Evolutionary conservation across 2,329 filamentous ascomycete species (phyloP), one percentile per base, ranked within the genome.

Genomic region (Microascus cirrosus): DNA sequence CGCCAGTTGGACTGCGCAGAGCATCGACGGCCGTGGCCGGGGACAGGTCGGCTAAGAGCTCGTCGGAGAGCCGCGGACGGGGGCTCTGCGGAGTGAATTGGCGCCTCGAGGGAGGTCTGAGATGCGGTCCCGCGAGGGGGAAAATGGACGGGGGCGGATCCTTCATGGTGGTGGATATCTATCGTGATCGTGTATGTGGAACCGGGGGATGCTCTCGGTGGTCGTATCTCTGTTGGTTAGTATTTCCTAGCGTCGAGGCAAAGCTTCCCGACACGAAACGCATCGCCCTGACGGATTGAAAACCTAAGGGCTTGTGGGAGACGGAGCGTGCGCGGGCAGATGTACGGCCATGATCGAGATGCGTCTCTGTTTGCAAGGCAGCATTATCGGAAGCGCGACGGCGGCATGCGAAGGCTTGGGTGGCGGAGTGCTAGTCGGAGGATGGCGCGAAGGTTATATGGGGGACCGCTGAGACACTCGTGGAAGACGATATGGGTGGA

Each of bases 21-120:
- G 83, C 79, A 60, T 84, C 78, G 60, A 87, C 73, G 28, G 80
- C 84, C 32, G 78, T 77, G 42, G 79, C 73, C 1, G 86, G 86
- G 3, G 80, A 78, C 32, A 89, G 74, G 64, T 81, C 78, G 60
- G 78, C 72, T 59, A 89, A 75, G 42, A 89, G 74, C 62, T 86
- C 82, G 65, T 86, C 82, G 55, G 71, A 67, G 34, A 67, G 70
- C 57, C 71, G 74, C 56, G 73, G 73, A 61, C 74, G 75, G n/a
- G 78, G 76, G 10, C 78, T 77, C 59, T 66, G 64, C 42, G 68
- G 69, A 56, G 72, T 73, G 42, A 69, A 65, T 32, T 72, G 68
- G 60, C 73, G 72, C 61, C 73, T 71, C 28, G 71, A 66, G 24
- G 68, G 61, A 60, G 69, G 65, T 28, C 59, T 65, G 59, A 66